Evolutionary conservation across 2,329 filamentous ascomycete genomes (phyloP).

Genomic region (Microsporum audouinii): DNA sequence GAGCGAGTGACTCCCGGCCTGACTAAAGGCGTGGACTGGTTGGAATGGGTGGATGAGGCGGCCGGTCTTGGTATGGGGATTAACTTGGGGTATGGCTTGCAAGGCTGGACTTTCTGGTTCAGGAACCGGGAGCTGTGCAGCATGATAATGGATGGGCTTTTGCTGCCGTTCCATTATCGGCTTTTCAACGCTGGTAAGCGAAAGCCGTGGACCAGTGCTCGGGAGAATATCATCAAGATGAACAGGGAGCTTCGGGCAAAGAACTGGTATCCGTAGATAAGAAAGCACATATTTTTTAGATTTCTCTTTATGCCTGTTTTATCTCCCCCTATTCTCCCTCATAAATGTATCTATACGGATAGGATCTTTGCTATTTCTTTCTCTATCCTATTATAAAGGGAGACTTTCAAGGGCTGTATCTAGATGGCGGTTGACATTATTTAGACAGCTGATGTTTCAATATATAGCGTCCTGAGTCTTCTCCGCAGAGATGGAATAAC

Average conservation of each 20-base stretch:
- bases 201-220: conserved; percentile 24
- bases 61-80: conserved; percentile 23
- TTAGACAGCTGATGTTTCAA: too few relatives aligned
- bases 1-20: conserved; percentile 13
- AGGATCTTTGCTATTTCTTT: too few relatives aligned
- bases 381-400: too few relatives aligned
- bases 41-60: conserved; percentile 23
- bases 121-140: conserved; percentile 23
- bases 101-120: conserved; percentile 28
- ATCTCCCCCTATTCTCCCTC: too few relatives aligned
- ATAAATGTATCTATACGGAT: too few relatives aligned
- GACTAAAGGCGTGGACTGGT: conserved; percentile 14
- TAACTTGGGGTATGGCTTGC: conserved; percentile 23
- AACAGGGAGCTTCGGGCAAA: conserved; percentile 10
- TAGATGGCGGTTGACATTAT: too few relatives aligned
- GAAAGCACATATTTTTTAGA: background rate
- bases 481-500: too few relatives aligned
- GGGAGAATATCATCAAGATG: conserved; percentile 18
- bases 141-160: conserved; percentile 25
- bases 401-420: too few relatives aligned
- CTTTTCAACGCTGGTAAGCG: conserved; percentile 26
- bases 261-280: background rate
- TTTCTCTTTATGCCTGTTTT: background rate
- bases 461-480: too few relatives aligned
- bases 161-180: conserved; percentile 25